Conservation (phyloP, 169 alveolate genomes). For the Plasmodium chabaudi region DNA sequence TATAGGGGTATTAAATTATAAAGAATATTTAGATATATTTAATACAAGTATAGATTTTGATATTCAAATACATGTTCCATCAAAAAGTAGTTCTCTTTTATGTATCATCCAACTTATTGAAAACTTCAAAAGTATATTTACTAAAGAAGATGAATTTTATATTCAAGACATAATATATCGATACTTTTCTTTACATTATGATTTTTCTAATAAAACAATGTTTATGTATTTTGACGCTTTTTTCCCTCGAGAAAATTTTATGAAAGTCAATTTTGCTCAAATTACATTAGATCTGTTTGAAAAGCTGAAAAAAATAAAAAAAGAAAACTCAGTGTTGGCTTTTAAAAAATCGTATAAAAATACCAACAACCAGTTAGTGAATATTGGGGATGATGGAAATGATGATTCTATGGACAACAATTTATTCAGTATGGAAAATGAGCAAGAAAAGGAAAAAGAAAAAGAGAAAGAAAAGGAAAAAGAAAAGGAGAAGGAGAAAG, state of each 20-base stretch:
- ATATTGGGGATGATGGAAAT: slow-evolving; percentile 6
- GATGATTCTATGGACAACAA: slow-evolving; percentile 47
- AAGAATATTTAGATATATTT: slow-evolving; percentile 71
- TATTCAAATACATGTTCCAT: slow-evolving; percentile 70
- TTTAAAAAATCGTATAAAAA: slow-evolving; percentile 23
- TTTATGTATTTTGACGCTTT: slow-evolving; percentile 76
- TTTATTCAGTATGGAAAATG: slow-evolving; percentile 73
- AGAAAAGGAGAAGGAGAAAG: slow-evolving; percentile 75
- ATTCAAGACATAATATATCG: slow-evolving; percentile 54
- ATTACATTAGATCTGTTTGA: slow-evolving; percentile 55
- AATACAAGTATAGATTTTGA: slow-evolving; percentile 76
- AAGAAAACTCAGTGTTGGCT: slow-evolving; percentile 24
- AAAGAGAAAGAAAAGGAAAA: slow-evolving; percentile 71
- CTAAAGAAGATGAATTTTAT: slow-evolving; percentile 47
- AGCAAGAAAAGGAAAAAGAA: slow-evolving; percentile 75
- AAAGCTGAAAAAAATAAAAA: slow-evolving; percentile 69
- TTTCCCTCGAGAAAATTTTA: slow-evolving; percentile 54
- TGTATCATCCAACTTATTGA: slow-evolving; percentile 72
- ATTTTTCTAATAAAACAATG: slow-evolving; percentile 72
- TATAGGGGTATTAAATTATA: slow-evolving; percentile 76
- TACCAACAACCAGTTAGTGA: no score
- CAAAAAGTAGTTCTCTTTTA: slow-evolving; percentile 63
- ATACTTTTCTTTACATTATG: slow-evolving; percentile 67
- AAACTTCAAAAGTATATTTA: slow-evolving; percentile 58
- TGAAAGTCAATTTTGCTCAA: slow-evolving; percentile 44